phyloP scores from a whole-genome alignment of 805 yeast genomes.

The Starmerella kuoi region DNA sequence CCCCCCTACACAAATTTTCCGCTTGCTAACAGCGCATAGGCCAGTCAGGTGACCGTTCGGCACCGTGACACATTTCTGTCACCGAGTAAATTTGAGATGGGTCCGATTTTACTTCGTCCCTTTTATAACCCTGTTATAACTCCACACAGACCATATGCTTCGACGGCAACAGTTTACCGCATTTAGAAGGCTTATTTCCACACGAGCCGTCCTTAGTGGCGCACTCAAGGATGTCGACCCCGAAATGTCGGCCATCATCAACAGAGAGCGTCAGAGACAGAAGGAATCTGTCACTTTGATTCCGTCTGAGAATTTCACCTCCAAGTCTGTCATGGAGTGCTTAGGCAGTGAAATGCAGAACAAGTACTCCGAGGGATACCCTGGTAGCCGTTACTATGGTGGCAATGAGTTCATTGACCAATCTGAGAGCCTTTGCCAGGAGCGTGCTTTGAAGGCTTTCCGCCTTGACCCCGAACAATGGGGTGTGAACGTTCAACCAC shows the following conservation, averaged over 20 bases:
- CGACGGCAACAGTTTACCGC: background rate
- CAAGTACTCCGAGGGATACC: conserved; percentile 97
- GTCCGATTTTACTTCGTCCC: too few species aligned
- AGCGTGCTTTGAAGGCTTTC: conserved; percentile 81
- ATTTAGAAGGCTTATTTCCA: conserved; percentile 12
- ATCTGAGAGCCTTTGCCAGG: conserved; percentile 81
- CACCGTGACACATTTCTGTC: conserved; percentile 4
- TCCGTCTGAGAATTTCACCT: conserved; percentile 93
- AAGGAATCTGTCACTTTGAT: conserved; percentile 82
- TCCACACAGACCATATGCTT: background rate
- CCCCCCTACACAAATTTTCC: too few species aligned
- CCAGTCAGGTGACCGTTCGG: background rate
- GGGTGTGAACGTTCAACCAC: conserved; percentile 96
- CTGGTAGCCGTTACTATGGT: conserved; percentile 96
- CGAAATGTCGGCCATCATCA: conserved; percentile 68
- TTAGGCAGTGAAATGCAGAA: conserved; percentile 95
- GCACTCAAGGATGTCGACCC: conserved; percentile 41
- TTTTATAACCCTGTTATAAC: too few species aligned
- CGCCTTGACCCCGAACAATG: conserved; percentile 62
- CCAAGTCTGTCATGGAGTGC: conserved; percentile 86
- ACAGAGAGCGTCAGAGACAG: conserved; percentile 72
- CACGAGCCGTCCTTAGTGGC: conserved; percentile 19
- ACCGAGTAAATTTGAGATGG: conserved; percentile 1
- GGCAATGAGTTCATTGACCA: conserved; percentile 92
- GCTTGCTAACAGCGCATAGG: too few species aligned